These are phyloP conservation scores for Cetraspora pellucida DNA, from an alignment of 192 early-diverging fungal species.

Conservation along the genomic window DNA sequence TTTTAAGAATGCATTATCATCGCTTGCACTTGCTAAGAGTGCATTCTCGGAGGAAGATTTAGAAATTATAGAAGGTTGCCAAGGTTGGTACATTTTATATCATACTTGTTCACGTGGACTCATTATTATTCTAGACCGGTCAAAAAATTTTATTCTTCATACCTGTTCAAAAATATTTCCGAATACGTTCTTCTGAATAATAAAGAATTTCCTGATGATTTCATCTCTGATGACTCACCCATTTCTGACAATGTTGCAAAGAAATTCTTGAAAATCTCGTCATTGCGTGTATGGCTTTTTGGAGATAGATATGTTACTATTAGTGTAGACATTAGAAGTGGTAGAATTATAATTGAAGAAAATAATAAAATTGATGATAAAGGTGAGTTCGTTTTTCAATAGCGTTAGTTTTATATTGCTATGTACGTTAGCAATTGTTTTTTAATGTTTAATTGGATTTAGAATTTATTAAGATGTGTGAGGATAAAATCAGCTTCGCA, in stretches of 20 bases:
- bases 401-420: not conserved
- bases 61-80: not conserved
- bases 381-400: not conserved
- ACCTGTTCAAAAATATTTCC: not conserved
- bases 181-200: not conserved
- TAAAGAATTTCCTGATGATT: not conserved
- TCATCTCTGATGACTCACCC: not conserved
- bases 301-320: not conserved
- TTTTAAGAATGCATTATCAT: not conserved
- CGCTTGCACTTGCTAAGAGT: not conserved
- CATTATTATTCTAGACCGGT: not conserved
- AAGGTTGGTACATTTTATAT: not conserved
- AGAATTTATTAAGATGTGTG: not conserved
- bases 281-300: constrained; percentile 2
- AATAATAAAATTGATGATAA: not conserved
- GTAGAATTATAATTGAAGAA: constrained; percentile 22
- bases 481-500: not conserved
- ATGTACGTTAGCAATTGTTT: not conserved
- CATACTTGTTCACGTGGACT: too few relatives aligned
- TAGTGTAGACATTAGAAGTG: constrained; percentile 17
- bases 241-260: constrained; percentile 10
- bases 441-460: not conserved
- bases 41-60: not conserved
- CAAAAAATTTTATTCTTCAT: not conserved
- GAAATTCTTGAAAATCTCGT: constrained; percentile 1